These are phyloP conservation scores for Alloteropsis semialata DNA, from an alignment of 176 grass and related monocot species.

Conservation along the genomic window DNA sequence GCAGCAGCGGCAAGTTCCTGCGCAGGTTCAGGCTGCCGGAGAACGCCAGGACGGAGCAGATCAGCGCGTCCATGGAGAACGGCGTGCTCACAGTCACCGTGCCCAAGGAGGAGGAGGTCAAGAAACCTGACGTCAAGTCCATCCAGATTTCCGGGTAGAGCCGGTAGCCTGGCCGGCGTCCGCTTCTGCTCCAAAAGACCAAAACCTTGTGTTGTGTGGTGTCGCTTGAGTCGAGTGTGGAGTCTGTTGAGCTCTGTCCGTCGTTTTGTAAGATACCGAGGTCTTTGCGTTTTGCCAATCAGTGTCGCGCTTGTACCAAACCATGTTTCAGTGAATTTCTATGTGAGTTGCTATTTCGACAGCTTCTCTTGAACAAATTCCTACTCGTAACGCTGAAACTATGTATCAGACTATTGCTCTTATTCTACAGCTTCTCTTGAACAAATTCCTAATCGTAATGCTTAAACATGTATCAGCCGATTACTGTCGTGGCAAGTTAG, in stretches of 20 bases:
- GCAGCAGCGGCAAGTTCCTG: slow-evolving; percentile 65
- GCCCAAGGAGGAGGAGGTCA: slow-evolving; percentile 46
- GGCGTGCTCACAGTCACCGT: slow-evolving; percentile 69
- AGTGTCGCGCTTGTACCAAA: not conserved
- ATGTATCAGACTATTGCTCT: no score
- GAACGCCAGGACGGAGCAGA: slow-evolving; percentile 49
- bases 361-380: not conserved
- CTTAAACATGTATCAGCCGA: not conserved
- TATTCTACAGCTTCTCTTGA: not conserved
- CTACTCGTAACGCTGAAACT: not conserved
- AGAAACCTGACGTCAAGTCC: slow-evolving; percentile 43
- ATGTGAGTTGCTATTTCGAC: not conserved
- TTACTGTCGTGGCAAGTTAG: not conserved
- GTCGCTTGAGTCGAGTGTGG: not conserved
- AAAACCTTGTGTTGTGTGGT: not conserved
- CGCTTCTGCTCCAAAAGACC: no score
- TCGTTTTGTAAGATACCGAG: not conserved
- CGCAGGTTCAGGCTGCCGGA: slow-evolving; percentile 49
- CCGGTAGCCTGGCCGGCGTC: not conserved
- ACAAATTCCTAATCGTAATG: not conserved
- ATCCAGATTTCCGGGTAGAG: slow-evolving; percentile 47
- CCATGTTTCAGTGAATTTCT: not conserved
- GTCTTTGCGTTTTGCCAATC: not conserved
- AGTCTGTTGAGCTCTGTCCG: not conserved
- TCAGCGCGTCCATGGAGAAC: slow-evolving; percentile 55